Conservation (phyloP, 495 filamentous ascomycete genomes). For the Hyaloscypha finlandica region DNA sequence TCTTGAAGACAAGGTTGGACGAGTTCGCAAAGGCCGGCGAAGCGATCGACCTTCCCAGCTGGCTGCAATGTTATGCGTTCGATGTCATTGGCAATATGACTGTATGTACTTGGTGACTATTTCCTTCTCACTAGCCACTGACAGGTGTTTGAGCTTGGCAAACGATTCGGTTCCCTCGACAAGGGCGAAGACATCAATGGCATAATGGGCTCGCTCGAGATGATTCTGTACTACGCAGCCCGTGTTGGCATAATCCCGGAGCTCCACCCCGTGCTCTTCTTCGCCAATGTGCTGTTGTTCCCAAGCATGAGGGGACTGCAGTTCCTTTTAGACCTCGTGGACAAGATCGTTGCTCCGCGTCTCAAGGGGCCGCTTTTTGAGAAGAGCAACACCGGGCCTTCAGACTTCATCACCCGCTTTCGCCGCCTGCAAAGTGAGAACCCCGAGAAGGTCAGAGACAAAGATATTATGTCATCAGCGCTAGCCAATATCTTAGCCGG, state of each 20-base stretch:
- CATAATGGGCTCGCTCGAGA: constrained; percentile 16
- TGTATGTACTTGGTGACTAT: constrained; percentile 19
- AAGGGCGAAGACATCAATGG: constrained; percentile 43
- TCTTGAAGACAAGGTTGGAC: constrained; percentile 45
- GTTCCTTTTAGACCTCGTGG: too few relatives aligned
- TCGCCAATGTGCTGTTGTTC: neutral
- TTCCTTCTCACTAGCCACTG: too few relatives aligned
- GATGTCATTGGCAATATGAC: constrained; percentile 46
- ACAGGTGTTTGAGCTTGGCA: constrained; percentile 32
- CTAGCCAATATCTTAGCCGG: constrained; percentile 54
- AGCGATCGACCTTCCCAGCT: constrained; percentile 47
- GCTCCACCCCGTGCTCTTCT: neutral
- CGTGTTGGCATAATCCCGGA: neutral
- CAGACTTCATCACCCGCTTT: constrained; percentile 42
- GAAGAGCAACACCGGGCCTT: neutral
- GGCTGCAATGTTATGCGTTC: constrained; percentile 60
- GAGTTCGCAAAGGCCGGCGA: constrained; percentile 39
- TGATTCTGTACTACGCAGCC: too few relatives aligned
- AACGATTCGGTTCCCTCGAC: constrained; percentile 54
- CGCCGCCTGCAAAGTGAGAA: constrained; percentile 38
- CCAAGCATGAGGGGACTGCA: too few relatives aligned
- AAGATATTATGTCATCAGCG: constrained; percentile 49
- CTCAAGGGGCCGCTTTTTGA: too few relatives aligned
- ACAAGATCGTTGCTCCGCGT: too few relatives aligned
- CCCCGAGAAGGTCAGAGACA: constrained; percentile 50